Base-by-base conservation (phyloP, 495 filamentous ascomycete genomes). In the Hypoxylon lienhwacheense region DNA sequence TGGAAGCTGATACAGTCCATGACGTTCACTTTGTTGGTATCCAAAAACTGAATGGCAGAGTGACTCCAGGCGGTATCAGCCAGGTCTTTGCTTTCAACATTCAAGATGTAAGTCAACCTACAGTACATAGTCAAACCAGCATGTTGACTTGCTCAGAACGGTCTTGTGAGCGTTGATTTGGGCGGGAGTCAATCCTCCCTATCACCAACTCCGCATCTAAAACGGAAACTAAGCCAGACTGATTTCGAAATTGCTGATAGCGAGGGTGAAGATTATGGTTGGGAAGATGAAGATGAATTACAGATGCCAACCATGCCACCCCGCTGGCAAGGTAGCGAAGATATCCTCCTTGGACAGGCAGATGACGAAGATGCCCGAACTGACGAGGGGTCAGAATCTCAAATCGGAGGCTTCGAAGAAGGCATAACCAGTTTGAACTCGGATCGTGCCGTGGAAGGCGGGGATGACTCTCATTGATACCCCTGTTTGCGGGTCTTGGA, bases 281-380 rank as follows among this genome's bases (percentile, higher is more conserved):
- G 76, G 75, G 65, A 70, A 11, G 69, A 73, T n/a, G 73, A 75
- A 5, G 72, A 78, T 29, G 73, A 78, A 26, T 66, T 64, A n/a
- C 65, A 66, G 20, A 58, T 76, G 46, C 74, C 75, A 8, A 65
- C 55, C 1, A 72, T 72, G 67, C 74, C 74, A 12, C 73, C 74
- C 7, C 76, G 77, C 53, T 77, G 74, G 76, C 75, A 79, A 59
- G 76, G 76, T 20, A 79, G 76, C 53, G 76, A 79, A 48, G 76
- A 79, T 41, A 61, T 79, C 22, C 54, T 78, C 17, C 67, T 79
- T 8, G 58, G 61, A 8, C 72, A 66, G 25, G 17, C 11, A 57
- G 68, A 70, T 12, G 68, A 72, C 1, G 68, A 66, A 22, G 61
- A 64, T 11, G 36, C 32, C 25, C 56, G 37, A 16, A 49, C 50